Conservation (phyloP, 2,329 filamentous ascomycete genomes). For the Ophiosphaerella korrae region DNA sequence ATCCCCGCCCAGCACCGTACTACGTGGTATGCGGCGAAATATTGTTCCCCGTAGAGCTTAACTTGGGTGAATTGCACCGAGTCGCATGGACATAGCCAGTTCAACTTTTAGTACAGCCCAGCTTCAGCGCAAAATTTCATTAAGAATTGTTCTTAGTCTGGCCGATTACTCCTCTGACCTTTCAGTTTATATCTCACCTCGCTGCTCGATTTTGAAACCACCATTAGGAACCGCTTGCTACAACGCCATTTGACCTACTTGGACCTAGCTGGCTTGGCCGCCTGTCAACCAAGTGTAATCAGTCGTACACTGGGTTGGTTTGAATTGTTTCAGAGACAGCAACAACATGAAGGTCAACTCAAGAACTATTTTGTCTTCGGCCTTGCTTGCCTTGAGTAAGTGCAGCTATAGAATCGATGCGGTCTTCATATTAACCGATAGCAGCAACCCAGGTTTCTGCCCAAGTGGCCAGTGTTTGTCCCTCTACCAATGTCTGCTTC, state of each 20-base stretch:
- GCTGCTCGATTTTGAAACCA: conserved; percentile 8
- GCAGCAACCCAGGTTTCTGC: conserved; percentile 34
- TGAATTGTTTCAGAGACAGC: neutral
- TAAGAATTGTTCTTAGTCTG: neutral
- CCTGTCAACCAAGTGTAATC: neutral
- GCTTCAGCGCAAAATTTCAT: neutral
- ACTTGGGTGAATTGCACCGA: neutral
- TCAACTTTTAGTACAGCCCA: neutral
- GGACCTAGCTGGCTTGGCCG: neutral
- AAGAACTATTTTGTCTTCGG: conserved; percentile 18
- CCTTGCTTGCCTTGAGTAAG: conserved; percentile 37
- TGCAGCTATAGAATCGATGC: neutral
- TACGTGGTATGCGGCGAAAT: conserved; percentile 18
- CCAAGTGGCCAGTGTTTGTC: conserved; percentile 38
- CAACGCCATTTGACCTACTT: neutral
- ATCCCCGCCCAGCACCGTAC: conserved; percentile 27
- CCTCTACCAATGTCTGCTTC: conserved; percentile 50
- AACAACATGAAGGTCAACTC: conserved; percentile 17
- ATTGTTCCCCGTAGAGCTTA: neutral
- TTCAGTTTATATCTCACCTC: conserved; percentile 8
- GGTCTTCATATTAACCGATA: conserved; percentile 16
- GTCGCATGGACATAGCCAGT: neutral
- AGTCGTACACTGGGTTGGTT: too few species aligned
- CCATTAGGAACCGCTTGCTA: neutral
- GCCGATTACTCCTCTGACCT: neutral